Base-by-base conservation (phyloP, 2,329 filamentous ascomycete genomes). In the Proliferodiscus dingleyae region DNA sequence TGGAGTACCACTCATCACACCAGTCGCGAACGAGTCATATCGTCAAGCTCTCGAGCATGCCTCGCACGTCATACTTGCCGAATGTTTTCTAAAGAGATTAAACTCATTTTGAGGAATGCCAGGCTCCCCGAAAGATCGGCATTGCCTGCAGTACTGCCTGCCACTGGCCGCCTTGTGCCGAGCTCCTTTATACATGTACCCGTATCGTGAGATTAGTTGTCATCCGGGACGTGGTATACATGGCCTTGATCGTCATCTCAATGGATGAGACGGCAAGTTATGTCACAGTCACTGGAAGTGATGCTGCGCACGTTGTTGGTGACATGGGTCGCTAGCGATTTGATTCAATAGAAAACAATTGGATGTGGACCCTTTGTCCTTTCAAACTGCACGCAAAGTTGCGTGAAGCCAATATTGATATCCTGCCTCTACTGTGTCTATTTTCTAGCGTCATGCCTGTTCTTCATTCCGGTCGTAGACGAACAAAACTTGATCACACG, bases 391-490 rank as follows among this genome's bases (percentile, higher is more conserved):
- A 39, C 46, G 56, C 56, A 60, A 54, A 56, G 55, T 48, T 59
- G 55, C 53, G 45, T 44, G 13, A 41, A 28, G 22, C 40, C 28
- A 29, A 15, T 33, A 21, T 38, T 45, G 15, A 19, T 22, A 15
- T 16, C 36, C 40, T 15, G 21, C 41, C 37, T 37, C 30, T 44
- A 15, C 8, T 49, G 32, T 40, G 15, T 37, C 16, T 36, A n/a
- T 30, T 38, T 33, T 44, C 43, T 48, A 41, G 34, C 43, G 49
- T 46, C 34, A 61, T 61, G 54, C 46, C 52, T 30, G 45, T 61
- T 32, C 51, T 63, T 37, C 55, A 58, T 52, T 59, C 47, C 28
- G 61, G 62, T 10, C 52, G 58, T n/a, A 57, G 60, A 32, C 56
- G 54, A 37, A 54, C 57, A 28, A 59, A 53, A 40, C 37, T 53